phyloP scores from a whole-genome alignment of 2,329 filamentous ascomycete species.

The Zasmidium cellare region DNA sequence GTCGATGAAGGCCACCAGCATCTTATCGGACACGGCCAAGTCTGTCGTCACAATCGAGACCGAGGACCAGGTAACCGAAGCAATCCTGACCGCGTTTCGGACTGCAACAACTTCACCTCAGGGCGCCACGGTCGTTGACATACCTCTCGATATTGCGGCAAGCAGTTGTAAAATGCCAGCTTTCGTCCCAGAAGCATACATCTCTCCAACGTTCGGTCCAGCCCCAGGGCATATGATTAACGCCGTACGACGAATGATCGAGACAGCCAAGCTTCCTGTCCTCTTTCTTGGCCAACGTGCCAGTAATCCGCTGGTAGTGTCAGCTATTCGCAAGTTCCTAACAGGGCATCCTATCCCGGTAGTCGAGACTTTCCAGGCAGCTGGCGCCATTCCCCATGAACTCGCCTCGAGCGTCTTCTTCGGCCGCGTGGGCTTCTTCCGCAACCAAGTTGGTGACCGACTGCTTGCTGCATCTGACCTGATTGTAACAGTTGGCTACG shows the following conservation, averaged over 20 bases:
- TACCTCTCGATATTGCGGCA: conserved; percentile 49
- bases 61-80: conserved; percentile 51
- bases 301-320: conserved; percentile 42
- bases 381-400: conserved; percentile 47
- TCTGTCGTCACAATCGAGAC: conserved; percentile 44
- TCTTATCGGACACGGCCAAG: conserved; percentile 47
- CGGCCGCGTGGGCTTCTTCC: conserved; percentile 50
- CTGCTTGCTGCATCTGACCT: conserved; percentile 46
- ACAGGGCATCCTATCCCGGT: conserved; percentile 45
- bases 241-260: conserved; percentile 38
- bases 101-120: conserved; percentile 44
- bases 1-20: conserved; percentile 46
- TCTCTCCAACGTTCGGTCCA: conserved; percentile 43
- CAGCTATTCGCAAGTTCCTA: conserved; percentile 44
- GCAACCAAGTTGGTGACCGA: conserved; percentile 51
- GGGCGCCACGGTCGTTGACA: conserved; percentile 45
- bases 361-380: conserved; percentile 53
- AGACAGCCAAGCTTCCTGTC: conserved; percentile 40
- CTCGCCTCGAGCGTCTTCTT: conserved; percentile 46
- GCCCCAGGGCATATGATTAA: conserved; percentile 36
- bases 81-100: conserved; percentile 49
- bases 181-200: conserved; percentile 44
- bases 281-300: conserved; percentile 50
- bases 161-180: conserved; percentile 41
- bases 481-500: conserved; percentile 49